Conservation (phyloP, 169 alveolate species). For the Pseudocohnilembus persalinus region DNA sequence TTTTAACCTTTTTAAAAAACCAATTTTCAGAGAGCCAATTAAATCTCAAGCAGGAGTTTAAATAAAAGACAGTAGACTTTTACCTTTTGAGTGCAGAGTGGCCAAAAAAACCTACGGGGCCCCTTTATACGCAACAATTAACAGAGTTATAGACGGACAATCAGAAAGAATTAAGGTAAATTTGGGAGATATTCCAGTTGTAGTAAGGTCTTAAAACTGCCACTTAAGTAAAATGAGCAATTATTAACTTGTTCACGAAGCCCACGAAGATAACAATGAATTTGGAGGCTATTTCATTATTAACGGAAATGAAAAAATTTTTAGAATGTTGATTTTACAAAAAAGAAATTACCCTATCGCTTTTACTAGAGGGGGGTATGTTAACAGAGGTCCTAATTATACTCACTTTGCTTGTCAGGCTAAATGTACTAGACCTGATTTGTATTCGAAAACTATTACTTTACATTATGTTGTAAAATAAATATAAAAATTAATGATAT, state of each 20-base stretch:
- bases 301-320: slow-evolving; percentile 96
- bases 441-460: slow-evolving; percentile 82
- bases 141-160: slow-evolving; percentile 77
- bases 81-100: slow-evolving; percentile 92
- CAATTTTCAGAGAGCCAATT: slow-evolving; percentile 44
- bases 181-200: slow-evolving; percentile 96
- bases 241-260: slow-evolving; percentile 86
- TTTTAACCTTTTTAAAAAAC: slow-evolving; percentile 33
- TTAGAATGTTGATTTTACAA: slow-evolving; percentile 95
- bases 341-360: slow-evolving; percentile 95
- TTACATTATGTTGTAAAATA: slow-evolving; percentile 81
- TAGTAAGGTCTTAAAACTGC: slow-evolving; percentile 96
- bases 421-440: slow-evolving; percentile 88
- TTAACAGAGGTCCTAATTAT: slow-evolving; percentile 83
- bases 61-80: slow-evolving; percentile 66
- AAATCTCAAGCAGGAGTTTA: slow-evolving; percentile 38
- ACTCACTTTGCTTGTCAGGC: slow-evolving; percentile 80
- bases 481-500: too few relatives aligned
- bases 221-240: slow-evolving; percentile 88
- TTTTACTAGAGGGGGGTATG: slow-evolving; percentile 79
- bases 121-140: slow-evolving; percentile 89
- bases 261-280: slow-evolving; percentile 97
- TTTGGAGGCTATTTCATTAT: slow-evolving; percentile 99
- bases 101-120: slow-evolving; percentile 92
- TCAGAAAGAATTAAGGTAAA: slow-evolving; percentile 71